phyloP scores from a whole-genome alignment of 495 filamentous ascomycete species.

The Penicillium paradoxum region DNA sequence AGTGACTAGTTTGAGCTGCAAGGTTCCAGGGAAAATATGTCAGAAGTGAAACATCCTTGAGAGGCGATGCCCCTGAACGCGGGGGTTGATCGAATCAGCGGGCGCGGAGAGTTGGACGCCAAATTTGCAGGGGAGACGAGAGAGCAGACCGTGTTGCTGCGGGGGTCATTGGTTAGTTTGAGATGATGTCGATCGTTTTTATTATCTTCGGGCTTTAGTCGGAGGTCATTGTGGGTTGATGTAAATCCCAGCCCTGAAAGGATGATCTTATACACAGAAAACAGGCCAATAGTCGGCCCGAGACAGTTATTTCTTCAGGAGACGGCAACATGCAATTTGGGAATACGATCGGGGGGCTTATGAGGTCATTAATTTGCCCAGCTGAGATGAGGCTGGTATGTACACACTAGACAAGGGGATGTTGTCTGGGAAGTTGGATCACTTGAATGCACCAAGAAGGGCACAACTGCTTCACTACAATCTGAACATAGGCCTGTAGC shows the following conservation, averaged over 20 bases:
- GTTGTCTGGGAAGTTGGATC: too few relatives aligned
- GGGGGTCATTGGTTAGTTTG: neutral
- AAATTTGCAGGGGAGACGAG: neutral
- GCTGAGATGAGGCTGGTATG: neutral
- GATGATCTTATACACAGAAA: neutral
- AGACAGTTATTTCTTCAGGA: neutral
- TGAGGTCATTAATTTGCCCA: neutral
- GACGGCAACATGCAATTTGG: neutral
- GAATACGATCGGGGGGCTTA: neutral
- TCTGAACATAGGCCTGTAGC: too few relatives aligned
- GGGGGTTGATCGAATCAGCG: neutral
- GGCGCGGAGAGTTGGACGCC: neutral
- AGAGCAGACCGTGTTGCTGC: neutral
- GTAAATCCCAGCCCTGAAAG: neutral
- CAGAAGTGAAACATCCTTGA: constrained; percentile 1
- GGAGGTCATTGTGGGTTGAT: neutral
- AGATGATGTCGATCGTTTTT: neutral
- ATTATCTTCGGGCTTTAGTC: neutral
- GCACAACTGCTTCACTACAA: too few relatives aligned
- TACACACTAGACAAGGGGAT: neutral
- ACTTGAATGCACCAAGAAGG: too few relatives aligned
- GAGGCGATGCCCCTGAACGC: neutral
- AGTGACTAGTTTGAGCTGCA: neutral
- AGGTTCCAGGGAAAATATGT: neutral
- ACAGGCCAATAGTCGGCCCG: neutral